phyloP scores from a whole-genome alignment of 352 stramenopile species.

The Phytopythium oedochilum region DNA sequence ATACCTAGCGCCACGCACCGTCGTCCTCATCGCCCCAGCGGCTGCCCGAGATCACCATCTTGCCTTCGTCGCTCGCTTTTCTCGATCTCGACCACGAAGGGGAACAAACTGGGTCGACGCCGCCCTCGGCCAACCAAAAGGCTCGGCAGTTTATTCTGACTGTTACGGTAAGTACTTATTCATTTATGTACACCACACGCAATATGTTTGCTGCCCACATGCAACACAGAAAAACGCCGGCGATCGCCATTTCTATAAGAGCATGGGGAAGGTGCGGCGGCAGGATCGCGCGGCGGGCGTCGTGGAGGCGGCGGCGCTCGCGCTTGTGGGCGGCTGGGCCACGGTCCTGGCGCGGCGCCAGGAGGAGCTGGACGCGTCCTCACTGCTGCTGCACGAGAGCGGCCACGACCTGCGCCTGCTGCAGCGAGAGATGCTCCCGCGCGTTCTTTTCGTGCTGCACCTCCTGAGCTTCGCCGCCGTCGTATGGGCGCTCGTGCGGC shows the following conservation, averaged over 20 bases:
- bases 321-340: conserved; percentile 25
- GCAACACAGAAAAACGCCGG: not conserved
- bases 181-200: too few relatives aligned
- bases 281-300: conserved; percentile 15
- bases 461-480: conserved; percentile 19
- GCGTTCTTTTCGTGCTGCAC: conserved; percentile 24
- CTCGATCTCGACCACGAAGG: not conserved
- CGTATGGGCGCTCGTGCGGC: conserved; percentile 19
- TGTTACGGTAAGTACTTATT: not conserved
- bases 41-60: conserved; percentile 70
- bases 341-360: conserved; percentile 23
- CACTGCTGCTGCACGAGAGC: conserved; percentile 6
- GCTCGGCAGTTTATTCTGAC: not conserved
- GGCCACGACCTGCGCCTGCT: conserved; percentile 24
- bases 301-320: conserved; percentile 29
- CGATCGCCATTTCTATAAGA: not conserved
- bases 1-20: conserved; percentile 17
- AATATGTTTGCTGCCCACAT: too few relatives aligned
- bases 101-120: not conserved
- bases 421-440: conserved; percentile 19
- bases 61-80: conserved; percentile 3
- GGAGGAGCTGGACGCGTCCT: conserved; percentile 10
- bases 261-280: not conserved
- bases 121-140: not conserved
- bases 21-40: conserved; percentile 77